Evolutionary conservation across 768 basidiomycete genomes (phyloP), one percentile per base, ranked within the genome.

Genomic region (Pulveroboletus frians): DNA sequence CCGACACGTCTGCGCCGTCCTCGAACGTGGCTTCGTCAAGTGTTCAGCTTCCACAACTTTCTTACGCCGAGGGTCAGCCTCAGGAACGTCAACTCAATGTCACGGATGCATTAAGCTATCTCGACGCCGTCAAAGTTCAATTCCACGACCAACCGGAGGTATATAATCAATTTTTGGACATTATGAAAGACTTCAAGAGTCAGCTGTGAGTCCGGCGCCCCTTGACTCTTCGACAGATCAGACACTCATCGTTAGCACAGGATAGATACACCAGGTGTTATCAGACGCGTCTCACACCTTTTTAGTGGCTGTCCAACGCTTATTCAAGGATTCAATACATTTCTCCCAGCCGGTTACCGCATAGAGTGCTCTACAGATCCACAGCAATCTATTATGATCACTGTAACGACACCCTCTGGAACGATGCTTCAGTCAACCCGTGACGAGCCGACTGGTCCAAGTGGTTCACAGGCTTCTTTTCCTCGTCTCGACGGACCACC

Each of bases 271-370:
- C 95, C 95, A 0, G 93, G 92, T 32, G 95, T 99, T 40, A 99
- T 99, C 62, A 84, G 85, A 62, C 90, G 94, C 45, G 95, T 97
- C 26, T 95, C 94, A 1, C 80, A 84, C 42, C 82, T 99, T 21
- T 98, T 99, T 72, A 81, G 84, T 48, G 91, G 90, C 2, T 92
- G 96, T 60, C 90, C 91, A 0, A 64, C 74, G 5, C 85, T 99
- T 52, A 97, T 99, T 39, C 92, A 95, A 68, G 94, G 94, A 9
- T 99, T 99, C 78, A 98, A 97, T 71, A 96, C 93, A 0, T 99
- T 98, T 70, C 78, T 99, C 10, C 95, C 95, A 3, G 77, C 81
- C 18, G 95, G 95, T 14, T 99, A 97, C 64, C 84, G 89, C 41
- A 97, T 99, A 66, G 92, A 95, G 56, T 85, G 83, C 57, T 77